These are phyloP conservation scores for Mycena filopes DNA, from an alignment of 768 basidiomycete species.

Conservation along the genomic window DNA sequence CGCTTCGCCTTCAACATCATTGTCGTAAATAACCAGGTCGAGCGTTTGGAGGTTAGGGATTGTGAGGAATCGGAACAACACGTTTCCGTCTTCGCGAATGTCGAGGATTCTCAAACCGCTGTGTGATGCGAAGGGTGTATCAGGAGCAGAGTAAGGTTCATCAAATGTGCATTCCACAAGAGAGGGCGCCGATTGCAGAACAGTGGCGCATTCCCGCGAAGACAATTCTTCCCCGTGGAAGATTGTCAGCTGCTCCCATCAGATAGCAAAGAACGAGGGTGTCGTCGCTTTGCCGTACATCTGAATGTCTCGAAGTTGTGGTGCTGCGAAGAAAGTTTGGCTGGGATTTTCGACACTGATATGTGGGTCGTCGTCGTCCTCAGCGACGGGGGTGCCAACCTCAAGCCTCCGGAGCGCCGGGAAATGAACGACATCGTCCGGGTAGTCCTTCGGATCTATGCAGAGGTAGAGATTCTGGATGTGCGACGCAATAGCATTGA, in stretches of 20 bases:
- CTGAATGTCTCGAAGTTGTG: conserved; percentile 1
- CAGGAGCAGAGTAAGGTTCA: not conserved
- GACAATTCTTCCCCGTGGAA: not conserved
- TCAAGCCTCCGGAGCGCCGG: not conserved
- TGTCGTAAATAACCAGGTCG: not conserved
- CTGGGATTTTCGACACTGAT: not conserved
- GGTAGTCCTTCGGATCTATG: not conserved
- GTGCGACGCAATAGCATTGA: not conserved
- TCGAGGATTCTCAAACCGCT: not conserved
- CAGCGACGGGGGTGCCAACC: not conserved
- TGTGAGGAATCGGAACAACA: not conserved
- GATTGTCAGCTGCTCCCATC: conserved; percentile 3
- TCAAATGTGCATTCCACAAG: not conserved
- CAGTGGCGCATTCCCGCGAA: not conserved
- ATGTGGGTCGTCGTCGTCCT: not conserved
- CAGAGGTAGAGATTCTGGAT: not conserved
- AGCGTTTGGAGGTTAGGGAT: not conserved
- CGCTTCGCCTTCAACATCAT: not conserved
- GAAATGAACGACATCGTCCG: not conserved
- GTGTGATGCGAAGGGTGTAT: not conserved
- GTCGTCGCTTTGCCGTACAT: not conserved
- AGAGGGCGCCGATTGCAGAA: not conserved
- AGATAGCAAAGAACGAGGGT: not conserved
- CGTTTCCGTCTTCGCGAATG: too few relatives aligned
- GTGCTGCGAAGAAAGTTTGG: conserved; percentile 1